Conservation (phyloP, 208 protist genomes). For the Leishmania mexicana region DNA sequence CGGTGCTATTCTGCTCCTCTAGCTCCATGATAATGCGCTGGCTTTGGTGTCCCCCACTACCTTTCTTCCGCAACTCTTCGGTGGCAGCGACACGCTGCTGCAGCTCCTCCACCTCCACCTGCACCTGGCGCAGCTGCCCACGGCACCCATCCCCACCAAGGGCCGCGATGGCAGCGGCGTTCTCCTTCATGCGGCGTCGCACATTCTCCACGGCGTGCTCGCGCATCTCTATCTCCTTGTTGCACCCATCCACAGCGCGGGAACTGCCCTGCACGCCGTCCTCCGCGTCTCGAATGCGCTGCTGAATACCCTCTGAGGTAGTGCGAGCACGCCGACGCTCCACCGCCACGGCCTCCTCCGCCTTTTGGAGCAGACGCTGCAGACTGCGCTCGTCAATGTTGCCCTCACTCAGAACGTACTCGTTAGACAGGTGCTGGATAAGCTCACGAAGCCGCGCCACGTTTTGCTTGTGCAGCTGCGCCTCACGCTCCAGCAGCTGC, state of each 20-base stretch:
- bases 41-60: constrained; percentile 42
- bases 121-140: constrained; percentile 24
- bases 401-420: constrained; percentile 42
- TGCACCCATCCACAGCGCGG: constrained; percentile 51
- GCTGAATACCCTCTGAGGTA: constrained; percentile 2
- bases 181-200: constrained; percentile 26
- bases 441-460: constrained; percentile 39
- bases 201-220: constrained; percentile 14
- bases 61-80: constrained; percentile 43
- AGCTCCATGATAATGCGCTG: constrained; percentile 43
- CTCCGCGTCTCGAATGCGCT: constrained; percentile 31
- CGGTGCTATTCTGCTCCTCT: constrained; percentile 49
- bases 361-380: constrained; percentile 24
- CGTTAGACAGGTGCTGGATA: constrained; percentile 26
- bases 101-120: constrained; percentile 43
- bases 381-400: constrained; percentile 56
- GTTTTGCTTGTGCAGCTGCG: constrained; percentile 48
- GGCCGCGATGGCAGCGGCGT: constrained; percentile 13
- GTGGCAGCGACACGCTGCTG: constrained; percentile 52
- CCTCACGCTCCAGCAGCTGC: constrained; percentile 53
- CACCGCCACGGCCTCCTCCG: constrained; percentile 29
- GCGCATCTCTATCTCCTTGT: constrained; percentile 70
- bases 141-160: constrained; percentile 20
- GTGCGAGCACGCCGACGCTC: constrained; percentile 7
- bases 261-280: constrained; percentile 27